Base-by-base conservation (phyloP, 1,284 basidiomycete species). In the Microstroma glucosiphilum region DNA sequence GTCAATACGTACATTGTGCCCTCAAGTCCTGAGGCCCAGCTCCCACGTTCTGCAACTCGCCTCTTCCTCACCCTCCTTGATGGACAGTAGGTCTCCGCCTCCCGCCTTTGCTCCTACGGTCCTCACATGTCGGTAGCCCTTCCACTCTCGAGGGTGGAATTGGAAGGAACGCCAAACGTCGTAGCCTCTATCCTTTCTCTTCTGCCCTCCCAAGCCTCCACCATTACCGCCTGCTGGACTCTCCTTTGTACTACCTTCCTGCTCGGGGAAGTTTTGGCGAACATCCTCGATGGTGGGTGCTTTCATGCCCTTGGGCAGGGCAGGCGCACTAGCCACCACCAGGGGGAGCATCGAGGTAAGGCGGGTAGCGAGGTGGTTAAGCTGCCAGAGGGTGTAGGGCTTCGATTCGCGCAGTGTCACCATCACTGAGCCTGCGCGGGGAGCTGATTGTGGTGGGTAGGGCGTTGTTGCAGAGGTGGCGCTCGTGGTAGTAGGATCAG, bases 321-420 rank as follows among this genome's bases (percentile, higher is more conserved):
- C 57, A 0, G 72, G 75, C 6, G 77, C 75, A 7, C 67, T 64
- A 6, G 59, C 57, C 9, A 67, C 61, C 40, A 77, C 85, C 84
- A 6, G 88, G 85, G 51, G 92, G 65, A 76, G 91, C 85, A 56
- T 51, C 17, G 63, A 56, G 42, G 67, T 59, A 13, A 75, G 63
- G 26, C 62, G 68, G 56, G 72, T 66, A 41, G 40, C 40, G 21
- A 65, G 68, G 60, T 61, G 67, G 30, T 80, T 66, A 15, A 79
- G 82, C 60, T 74, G 88, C 91, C 94, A 98, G 60, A 87, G 81
- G 1, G 89, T 91, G 79, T 98, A 98, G 0, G 94, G 96, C 0
- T 85, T 71, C 23, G 89, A 88, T 76, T 94, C 90, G 58, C 93
- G 85, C 42, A 97, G 82, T 0, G 94, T 96, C 58, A 97, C 84